These are phyloP conservation scores for Wickerhamomyces sp. DNA, from an alignment of 1,139 yeast genomes.

Conservation along the genomic window DNA sequence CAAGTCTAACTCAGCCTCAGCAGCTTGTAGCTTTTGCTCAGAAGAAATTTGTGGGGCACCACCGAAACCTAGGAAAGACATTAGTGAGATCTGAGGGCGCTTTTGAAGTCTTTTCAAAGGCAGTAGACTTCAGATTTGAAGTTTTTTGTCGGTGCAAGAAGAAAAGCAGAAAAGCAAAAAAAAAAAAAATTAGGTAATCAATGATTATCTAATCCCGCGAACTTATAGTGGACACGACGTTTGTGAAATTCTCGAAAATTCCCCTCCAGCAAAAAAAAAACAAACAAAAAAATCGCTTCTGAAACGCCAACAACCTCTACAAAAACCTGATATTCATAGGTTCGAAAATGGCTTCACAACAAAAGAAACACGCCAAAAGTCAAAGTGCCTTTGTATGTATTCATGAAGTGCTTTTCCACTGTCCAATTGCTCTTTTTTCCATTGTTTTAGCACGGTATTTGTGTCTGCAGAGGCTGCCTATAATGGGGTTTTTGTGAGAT, in stretches of 20 bases:
- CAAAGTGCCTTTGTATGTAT: conserved; percentile 59
- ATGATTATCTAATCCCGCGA: background rate
- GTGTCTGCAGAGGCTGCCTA: background rate
- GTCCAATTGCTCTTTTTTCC: background rate
- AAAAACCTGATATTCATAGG: background rate
- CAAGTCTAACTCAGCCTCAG: conserved; percentile 88
- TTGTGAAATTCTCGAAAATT: background rate
- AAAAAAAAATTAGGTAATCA: background rate
- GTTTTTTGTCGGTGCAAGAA: background rate
- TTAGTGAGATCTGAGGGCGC: conserved; percentile 14
- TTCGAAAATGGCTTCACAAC: conserved; percentile 11
- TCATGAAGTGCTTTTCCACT: background rate
- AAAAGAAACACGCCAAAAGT: conserved; percentile 67
- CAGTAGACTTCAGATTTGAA: background rate
- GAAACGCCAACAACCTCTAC: background rate
- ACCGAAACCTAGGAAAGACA: conserved; percentile 88
- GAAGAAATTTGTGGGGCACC: conserved; percentile 67
- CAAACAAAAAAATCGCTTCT: background rate
- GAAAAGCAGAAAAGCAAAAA: background rate
- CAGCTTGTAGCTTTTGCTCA: conserved; percentile 76
- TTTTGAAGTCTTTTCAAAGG: background rate
- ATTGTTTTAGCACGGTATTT: background rate
- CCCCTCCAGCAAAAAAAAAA: background rate
- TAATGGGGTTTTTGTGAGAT: background rate
- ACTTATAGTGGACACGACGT: background rate